These are phyloP conservation scores for Aquilaria yunnanensis DNA, from an alignment of 345 rosid genomes.

Conservation along the genomic window DNA sequence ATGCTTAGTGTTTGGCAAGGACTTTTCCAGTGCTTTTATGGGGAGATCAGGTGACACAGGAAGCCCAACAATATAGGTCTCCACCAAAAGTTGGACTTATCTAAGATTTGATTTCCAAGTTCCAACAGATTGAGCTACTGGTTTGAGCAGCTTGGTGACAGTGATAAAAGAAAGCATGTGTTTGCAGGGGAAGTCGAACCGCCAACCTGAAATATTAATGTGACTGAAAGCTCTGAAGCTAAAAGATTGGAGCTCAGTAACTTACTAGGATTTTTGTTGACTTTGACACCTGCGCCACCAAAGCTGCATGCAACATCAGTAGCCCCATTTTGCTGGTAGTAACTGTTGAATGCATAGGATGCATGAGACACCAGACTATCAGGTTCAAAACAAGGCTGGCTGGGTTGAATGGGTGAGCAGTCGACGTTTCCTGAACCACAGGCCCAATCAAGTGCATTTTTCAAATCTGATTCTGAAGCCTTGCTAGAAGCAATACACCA, in stretches of 20 bases:
- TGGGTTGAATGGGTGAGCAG: slow-evolving; percentile 79
- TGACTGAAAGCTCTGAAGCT: background rate
- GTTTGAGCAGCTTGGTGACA: too few relatives aligned
- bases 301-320: slow-evolving; percentile 72
- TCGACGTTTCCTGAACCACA: slow-evolving; percentile 86
- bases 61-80: background rate
- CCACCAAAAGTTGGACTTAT: background rate
- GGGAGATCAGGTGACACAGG: too few relatives aligned
- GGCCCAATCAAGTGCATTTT: slow-evolving; percentile 82
- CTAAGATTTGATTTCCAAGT: background rate
- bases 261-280: slow-evolving; percentile 87
- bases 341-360: slow-evolving; percentile 71
- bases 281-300: slow-evolving; percentile 74
- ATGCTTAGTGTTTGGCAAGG: too few relatives aligned
- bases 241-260: background rate
- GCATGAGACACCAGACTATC: slow-evolving; percentile 81
- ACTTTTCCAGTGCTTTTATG: too few relatives aligned
- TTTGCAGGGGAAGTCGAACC: background rate
- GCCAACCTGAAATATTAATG: too few relatives aligned
- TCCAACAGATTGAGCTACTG: background rate
- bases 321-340: slow-evolving; percentile 78
- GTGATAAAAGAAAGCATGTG: too few relatives aligned
- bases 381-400: slow-evolving; percentile 89
- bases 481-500: slow-evolving; percentile 88
- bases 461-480: slow-evolving; percentile 58